phyloP scores from a whole-genome alignment of 73 alveolate species.

The Tetrahymena borealis region DNA sequence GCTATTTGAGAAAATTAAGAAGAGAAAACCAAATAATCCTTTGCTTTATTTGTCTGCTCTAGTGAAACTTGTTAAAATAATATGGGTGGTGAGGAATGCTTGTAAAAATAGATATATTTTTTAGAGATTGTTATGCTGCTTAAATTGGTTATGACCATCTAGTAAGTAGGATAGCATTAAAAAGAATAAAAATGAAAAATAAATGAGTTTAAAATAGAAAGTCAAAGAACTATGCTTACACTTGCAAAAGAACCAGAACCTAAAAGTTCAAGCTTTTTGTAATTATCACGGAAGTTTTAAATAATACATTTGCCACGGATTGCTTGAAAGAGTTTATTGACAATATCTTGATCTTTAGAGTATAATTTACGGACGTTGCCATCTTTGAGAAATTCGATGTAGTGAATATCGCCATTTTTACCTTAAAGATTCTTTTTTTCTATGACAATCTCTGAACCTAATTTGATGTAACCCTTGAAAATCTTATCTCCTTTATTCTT shows the following conservation, averaged over 20 bases:
- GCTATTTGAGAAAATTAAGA: too few relatives aligned
- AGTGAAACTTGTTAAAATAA: too few relatives aligned
- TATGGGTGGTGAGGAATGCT: too few relatives aligned
- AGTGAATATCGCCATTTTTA: neutral
- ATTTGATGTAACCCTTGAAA: neutral
- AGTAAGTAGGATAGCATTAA: neutral
- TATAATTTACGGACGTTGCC: conserved; percentile 1
- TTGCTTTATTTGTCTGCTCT: too few relatives aligned
- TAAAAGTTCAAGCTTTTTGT: conserved; percentile 17
- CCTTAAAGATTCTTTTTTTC: neutral
- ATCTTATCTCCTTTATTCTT: neutral
- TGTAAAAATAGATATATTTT: too few relatives aligned
- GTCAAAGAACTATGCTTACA: neutral
- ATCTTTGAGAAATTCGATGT: neutral
- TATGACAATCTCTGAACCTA: neutral
- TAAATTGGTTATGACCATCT: too few relatives aligned
- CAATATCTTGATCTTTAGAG: neutral
- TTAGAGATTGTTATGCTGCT: too few relatives aligned
- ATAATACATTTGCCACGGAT: neutral
- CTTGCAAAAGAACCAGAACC: conserved; percentile 46
- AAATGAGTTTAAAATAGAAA: neutral
- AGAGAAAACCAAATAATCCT: too few relatives aligned
- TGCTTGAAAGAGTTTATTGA: neutral
- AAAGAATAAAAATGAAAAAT: neutral
- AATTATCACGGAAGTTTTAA: neutral